phyloP scores from a whole-genome alignment of 768 basidiomycete species.

The Amyloporia xantha region DNA sequence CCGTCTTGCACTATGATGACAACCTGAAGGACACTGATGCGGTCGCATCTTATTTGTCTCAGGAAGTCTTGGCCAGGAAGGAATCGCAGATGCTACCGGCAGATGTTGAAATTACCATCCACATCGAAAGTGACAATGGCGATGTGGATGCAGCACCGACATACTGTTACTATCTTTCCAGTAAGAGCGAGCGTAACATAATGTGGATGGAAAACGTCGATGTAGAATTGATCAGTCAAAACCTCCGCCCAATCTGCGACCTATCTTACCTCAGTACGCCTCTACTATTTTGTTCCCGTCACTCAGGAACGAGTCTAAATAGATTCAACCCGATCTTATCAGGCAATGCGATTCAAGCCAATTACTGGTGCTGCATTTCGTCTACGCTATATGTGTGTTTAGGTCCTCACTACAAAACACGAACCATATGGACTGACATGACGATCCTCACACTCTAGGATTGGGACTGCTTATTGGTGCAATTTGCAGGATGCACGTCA shows the following conservation, averaged over 20 bases:
- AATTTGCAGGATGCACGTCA: constrained; percentile 18
- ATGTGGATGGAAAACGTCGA: constrained; percentile 15
- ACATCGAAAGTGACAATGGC: no score
- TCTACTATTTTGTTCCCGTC: no score
- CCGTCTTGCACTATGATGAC: background rate
- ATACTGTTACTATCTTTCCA: constrained; percentile 10
- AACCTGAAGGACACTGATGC: background rate
- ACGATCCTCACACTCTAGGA: no score
- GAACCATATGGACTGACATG: no score
- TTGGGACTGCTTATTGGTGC: no score
- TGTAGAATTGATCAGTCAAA: background rate
- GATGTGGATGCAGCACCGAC: background rate
- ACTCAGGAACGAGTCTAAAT: no score
- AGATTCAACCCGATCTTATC: background rate
- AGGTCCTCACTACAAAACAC: no score
- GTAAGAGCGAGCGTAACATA: background rate
- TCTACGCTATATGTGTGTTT: background rate
- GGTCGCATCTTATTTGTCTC: background rate
- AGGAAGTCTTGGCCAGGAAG: background rate
- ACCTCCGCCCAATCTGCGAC: background rate
- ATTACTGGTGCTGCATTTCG: constrained; percentile 10
- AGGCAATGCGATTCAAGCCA: background rate
- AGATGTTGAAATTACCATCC: background rate
- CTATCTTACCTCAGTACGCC: constrained; percentile 1
- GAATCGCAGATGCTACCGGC: background rate